Evolutionary conservation across 768 basidiomycete genomes (phyloP), one percentile per base, ranked within the genome.

Genomic region (Scleroderma bovista): DNA sequence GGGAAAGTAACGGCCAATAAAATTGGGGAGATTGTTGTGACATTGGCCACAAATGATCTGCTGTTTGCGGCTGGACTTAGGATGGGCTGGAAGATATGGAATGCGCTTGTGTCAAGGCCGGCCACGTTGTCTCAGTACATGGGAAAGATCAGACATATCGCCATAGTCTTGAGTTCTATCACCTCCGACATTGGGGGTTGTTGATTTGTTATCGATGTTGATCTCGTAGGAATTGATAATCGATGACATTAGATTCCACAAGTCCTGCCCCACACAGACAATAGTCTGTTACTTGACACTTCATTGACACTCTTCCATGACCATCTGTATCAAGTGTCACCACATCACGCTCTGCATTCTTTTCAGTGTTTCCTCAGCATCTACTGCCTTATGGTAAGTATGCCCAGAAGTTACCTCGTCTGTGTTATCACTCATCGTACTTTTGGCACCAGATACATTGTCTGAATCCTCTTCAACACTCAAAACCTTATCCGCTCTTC

Each of bases 1-100:
- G 2, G 73, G 69, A 46, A 75, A 71, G 17, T 54, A 72, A 0
- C 44, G 56, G 0, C 74, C 75, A n/a, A 71, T 51, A 42, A 75
- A 58, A 22, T 64, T 56, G 0, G 69, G 68, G 3, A 75, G 13
- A 0, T 57, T 69, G n/a, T 71, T 68, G 50, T 73, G 73, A 0
- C 57, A 61, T 1, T 7, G 4, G 4, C 23, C 20, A 0, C 65
- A 51, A 1, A 63, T 33, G 1, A 73, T 51, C 0, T 67, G 56
- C 20, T 50, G 52, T 0, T 44, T 33, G 1, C 6, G 48, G 1
- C 42, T 26, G 15, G 22, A 9, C 2, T 50, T 57, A 47, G 44
- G 58, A 41, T 59, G 59, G 0, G 37, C 48, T 0, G 15, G n/a
- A 0, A 50, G 47, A 50, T 73, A 72, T 2, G 37, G 47, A 0